Percentiles rank a stretch among this genome's conserved stretches.
phyloP scores from a whole-genome alignment of 2,329 filamentous ascomycete genomes.

The Fusarium sp. region DNA sequence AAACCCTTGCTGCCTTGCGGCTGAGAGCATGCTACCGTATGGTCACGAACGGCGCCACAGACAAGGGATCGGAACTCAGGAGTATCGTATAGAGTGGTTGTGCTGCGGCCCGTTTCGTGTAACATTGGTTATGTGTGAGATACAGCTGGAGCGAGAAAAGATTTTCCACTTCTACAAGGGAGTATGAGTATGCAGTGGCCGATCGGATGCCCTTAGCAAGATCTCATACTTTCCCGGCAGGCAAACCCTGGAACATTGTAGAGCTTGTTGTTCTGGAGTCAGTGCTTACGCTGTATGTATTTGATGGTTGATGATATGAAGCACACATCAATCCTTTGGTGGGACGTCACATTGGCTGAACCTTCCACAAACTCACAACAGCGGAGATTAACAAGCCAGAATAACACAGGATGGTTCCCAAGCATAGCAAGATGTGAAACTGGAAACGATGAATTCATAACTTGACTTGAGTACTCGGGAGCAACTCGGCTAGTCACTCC shows the following conservation, averaged over 20 bases:
- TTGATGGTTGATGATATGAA: background rate
- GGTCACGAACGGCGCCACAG: conserved; percentile 4
- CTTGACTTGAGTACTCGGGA: conserved; percentile 38
- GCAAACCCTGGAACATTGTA: background rate
- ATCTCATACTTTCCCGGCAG: background rate
- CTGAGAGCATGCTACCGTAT: conserved; percentile 10
- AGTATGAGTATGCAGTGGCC: background rate
- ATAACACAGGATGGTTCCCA: background rate
- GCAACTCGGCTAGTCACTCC: conserved; percentile 52
- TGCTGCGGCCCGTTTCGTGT: conserved; percentile 26
- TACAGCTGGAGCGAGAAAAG: conserved; percentile 3
- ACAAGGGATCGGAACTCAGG: conserved; percentile 6
- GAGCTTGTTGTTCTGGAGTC: background rate
- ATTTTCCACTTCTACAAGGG: conserved; percentile 9
- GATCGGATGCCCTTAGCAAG: background rate
- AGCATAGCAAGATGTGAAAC: background rate
- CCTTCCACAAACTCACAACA: conserved; percentile 28
- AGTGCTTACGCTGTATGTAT: background rate
- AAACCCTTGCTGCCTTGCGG: conserved; percentile 17
- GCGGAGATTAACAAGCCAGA: conserved; percentile 37
- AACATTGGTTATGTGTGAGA: conserved; percentile 1
- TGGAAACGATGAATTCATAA: conserved; percentile 30
- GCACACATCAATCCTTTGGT: background rate
- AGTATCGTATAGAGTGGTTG: conserved; percentile 1
- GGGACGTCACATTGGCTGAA: background rate